phyloP scores from a whole-genome alignment of 176 grass and related monocot genomes.

The Dactylis glomerata region DNA sequence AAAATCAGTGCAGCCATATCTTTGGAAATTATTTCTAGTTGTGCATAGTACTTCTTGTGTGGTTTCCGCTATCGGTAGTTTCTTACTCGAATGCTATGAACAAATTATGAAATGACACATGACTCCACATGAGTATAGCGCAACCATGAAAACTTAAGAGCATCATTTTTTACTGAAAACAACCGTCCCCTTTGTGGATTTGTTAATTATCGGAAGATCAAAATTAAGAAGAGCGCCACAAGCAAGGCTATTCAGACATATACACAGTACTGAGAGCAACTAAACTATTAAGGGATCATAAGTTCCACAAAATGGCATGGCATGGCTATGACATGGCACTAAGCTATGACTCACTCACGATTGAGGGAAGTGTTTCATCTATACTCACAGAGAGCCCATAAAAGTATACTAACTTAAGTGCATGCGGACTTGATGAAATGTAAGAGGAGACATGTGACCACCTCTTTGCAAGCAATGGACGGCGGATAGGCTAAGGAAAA shows the following conservation, averaged over 20 bases:
- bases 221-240: neutral
- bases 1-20: neutral
- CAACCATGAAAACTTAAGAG: neutral
- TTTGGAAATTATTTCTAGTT: neutral
- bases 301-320: neutral
- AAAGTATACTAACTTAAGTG: conserved; percentile 29
- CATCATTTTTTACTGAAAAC: neutral
- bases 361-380: neutral
- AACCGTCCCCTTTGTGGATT: neutral
- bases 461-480: too few relatives aligned
- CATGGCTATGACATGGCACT: neutral
- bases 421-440: conserved; percentile 51
- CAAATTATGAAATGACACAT: neutral
- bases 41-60: neutral
- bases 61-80: neutral
- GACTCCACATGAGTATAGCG: neutral
- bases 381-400: too few relatives aligned
- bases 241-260: neutral
- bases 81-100: neutral
- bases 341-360: neutral
- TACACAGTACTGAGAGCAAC: neutral
- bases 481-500: too few relatives aligned
- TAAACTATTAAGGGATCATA: neutral
- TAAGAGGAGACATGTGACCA: too few relatives aligned
- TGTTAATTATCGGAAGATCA: neutral